Evolutionary conservation across 352 stramenopile species (phyloP).

Genomic region (Globisporangium nagaii): DNA sequence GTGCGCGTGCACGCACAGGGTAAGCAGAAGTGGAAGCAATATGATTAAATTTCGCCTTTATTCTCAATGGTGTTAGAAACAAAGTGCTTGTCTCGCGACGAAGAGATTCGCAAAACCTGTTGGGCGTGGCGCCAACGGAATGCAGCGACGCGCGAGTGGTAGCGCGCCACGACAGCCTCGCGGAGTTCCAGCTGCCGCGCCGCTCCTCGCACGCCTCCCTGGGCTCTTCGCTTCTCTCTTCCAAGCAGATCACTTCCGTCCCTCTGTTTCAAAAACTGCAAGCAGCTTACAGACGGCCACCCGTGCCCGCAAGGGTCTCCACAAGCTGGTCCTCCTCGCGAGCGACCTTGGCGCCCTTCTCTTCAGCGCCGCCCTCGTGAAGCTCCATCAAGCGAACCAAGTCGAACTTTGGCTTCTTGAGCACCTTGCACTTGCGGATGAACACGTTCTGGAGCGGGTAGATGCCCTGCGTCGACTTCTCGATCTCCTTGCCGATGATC

Average conservation of each 20-base stretch:
- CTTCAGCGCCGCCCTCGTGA: constrained; percentile 93
- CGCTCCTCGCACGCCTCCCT: background rate
- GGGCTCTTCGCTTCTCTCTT: background rate
- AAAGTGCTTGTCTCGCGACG: constrained; percentile 19
- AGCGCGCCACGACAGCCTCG: background rate
- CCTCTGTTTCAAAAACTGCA: constrained; percentile 13
- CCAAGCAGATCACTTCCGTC: constrained; percentile 10
- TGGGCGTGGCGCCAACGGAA: background rate
- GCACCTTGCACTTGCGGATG: constrained; percentile 99
- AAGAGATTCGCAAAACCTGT: background rate
- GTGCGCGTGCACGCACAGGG: background rate
- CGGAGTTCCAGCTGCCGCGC: constrained; percentile 1
- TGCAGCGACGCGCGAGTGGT: background rate
- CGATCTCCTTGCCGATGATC: constrained; percentile 98
- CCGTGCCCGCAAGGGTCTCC: constrained; percentile 80
- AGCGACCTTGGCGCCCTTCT: constrained; percentile 89
- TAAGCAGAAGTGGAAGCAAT: constrained; percentile 1
- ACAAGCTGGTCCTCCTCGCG: constrained; percentile 84
- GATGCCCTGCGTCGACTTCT: constrained; percentile 95
- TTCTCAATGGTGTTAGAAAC: constrained; percentile 71
- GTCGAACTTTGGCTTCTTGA: constrained; percentile 99
- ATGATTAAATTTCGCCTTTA: constrained; percentile 82
- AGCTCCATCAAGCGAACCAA: constrained; percentile 99
- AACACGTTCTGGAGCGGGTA: constrained; percentile 99
- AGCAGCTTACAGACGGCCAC: constrained; percentile 83